phyloP scores from a whole-genome alignment of 2,329 filamentous ascomycete genomes.

The Phyllosticta capitalensis region DNA sequence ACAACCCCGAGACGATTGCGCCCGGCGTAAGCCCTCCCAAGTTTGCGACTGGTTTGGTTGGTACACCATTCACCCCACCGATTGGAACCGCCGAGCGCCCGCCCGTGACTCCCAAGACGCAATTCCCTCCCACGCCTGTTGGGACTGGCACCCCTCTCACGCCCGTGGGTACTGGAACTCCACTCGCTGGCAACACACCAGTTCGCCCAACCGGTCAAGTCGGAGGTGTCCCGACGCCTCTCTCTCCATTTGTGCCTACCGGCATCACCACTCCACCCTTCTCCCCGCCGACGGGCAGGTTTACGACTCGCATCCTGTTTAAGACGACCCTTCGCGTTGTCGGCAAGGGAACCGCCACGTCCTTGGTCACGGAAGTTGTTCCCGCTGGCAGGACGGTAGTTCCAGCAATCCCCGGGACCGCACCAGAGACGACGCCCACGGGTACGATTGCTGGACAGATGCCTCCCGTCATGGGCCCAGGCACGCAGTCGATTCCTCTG shows the following conservation, averaged over 20 bases:
- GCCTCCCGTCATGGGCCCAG: not conserved
- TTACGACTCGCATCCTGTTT: no score
- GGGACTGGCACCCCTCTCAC: not conserved
- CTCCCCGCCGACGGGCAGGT: no score
- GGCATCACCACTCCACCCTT: no score
- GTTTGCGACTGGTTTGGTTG: not conserved
- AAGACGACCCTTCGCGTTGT: no score
- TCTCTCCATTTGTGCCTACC: no score
- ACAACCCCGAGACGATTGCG: not conserved
- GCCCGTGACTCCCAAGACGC: not conserved
- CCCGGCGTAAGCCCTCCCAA: not conserved
- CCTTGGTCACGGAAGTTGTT: no score
- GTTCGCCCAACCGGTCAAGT: no score
- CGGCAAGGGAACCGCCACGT: no score
- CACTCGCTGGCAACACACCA: not conserved
- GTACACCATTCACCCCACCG: not conserved
- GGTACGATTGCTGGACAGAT: not conserved
- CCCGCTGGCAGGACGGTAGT: no score
- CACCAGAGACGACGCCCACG: not conserved
- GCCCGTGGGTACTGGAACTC: not conserved
- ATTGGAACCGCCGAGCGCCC: not conserved
- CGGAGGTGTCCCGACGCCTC: no score
- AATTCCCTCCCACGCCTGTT: not conserved
- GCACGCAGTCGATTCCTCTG: not conserved
- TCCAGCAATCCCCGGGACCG: not conserved